phyloP scores from a whole-genome alignment of 768 basidiomycete species.

The Trametes gibbosa region DNA sequence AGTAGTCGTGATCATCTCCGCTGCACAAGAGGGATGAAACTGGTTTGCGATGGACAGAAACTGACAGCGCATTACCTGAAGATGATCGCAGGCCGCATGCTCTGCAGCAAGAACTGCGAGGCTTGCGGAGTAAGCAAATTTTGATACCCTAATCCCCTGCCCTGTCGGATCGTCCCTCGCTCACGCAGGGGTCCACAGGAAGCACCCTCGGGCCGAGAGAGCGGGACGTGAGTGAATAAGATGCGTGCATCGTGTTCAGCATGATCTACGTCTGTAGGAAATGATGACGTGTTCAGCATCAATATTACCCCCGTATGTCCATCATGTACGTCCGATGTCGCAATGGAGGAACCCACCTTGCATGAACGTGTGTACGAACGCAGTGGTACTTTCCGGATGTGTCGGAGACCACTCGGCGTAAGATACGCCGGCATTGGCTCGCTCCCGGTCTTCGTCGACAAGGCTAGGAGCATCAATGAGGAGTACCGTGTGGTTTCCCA shows the following conservation, averaged over 20 bases:
- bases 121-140: slow-evolving; percentile 73
- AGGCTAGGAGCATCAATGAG: slow-evolving; percentile 73
- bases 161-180: slow-evolving; percentile 67
- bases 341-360: slow-evolving; percentile 42
- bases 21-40: slow-evolving; percentile 34
- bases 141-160: slow-evolving; percentile 78
- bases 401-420: slow-evolving; percentile 47
- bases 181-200: slow-evolving; percentile 80
- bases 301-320: no score
- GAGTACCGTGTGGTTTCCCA: slow-evolving; percentile 72
- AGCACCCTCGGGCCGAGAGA: slow-evolving; percentile 65
- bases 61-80: slow-evolving; percentile 59
- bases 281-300: not conserved
- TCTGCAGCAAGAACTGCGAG: slow-evolving; percentile 63
- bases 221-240: slow-evolving; percentile 87
- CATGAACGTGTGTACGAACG: slow-evolving; percentile 35
- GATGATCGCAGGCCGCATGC: slow-evolving; percentile 61
- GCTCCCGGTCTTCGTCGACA: slow-evolving; percentile 68
- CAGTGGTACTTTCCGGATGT: slow-evolving; percentile 47
- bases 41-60: not conserved
- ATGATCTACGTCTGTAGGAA: not conserved
- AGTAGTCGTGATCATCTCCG: slow-evolving; percentile 96
- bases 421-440: slow-evolving; percentile 38
- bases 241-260: slow-evolving; percentile 47
- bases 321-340: no score